Base-by-base conservation (phyloP, 108 stramenopile genomes). In the Stephanodiscus triporus region DNA sequence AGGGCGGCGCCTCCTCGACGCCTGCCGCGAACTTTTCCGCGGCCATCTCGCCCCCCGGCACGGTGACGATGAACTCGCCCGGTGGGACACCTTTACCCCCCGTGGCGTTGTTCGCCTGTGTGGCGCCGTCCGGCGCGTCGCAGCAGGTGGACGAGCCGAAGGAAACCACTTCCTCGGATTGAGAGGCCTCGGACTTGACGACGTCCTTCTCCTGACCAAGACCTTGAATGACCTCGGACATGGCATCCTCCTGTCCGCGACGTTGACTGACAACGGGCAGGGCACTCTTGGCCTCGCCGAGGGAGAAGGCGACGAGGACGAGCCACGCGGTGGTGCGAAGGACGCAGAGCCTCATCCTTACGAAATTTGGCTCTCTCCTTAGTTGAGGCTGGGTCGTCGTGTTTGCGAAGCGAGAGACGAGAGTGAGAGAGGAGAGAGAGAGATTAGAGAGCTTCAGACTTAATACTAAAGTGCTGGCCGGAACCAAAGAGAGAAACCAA, bases 141-240 rank as follows among this genome's bases (percentile, higher is more conserved):
- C 56, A 57, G 56, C 56, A 57, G 56, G 32, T 30, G 26, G 56
- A 57, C 30, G 56, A 30, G 16, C 56, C 56, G 30, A 0, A 4
- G 30, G 30, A 4, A 16, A 17, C 17, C 30, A 11, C 56, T 17
- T 27, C 56, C 17, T 32, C 56, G 6, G 0, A n/a, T 0, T 4
- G 17, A 13, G 19, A 9, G 7, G 24, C 51, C n/a, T n/a, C n/a
- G n/a, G n/a, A n/a, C n/a, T n/a, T n/a, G n/a, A n/a, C n/a, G 26
- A 26, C 23, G 17, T 32, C 56, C 7, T 19, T 19, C 32, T 34
- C 32, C 32, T 34, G 32, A 4, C 32, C 32, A 34, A 2, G 32
- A 19, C 51, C 23, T 2, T 6, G 51, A 20, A 6, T 9, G 56
- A 9, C 10, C 27, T 7, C 17, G 17, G 56, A 26, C 27, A 10